Evolutionary conservation across 1,139 yeast species (phyloP).

Genomic region (Nakaseomyces nivariensis): DNA sequence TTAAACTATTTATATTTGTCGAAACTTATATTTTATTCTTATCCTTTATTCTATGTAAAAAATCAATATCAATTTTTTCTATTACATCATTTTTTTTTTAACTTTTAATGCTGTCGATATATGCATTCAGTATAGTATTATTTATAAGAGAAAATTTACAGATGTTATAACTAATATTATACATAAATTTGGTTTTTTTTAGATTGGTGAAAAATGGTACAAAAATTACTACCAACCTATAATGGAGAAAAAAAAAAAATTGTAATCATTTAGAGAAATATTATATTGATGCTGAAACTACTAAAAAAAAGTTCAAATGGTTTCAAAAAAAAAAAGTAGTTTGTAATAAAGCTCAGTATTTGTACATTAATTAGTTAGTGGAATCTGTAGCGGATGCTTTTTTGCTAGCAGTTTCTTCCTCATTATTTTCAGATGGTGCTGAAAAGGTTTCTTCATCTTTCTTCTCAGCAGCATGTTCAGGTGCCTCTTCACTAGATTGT

Average conservation of each 20-base stretch:
- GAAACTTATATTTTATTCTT: not conserved
- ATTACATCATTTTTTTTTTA: too few species aligned
- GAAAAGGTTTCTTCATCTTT: not conserved
- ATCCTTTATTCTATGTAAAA: too few species aligned
- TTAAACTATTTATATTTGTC: not conserved
- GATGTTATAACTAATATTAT: slow-evolving; percentile 1
- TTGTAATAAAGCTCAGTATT: not conserved
- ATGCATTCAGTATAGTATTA: not conserved
- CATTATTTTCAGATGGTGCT: not conserved
- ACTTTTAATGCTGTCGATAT: not conserved
- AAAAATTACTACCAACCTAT: not conserved
- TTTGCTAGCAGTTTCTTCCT: not conserved
- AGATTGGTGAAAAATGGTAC: not conserved
- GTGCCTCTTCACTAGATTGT: not conserved
- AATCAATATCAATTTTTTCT: too few species aligned
- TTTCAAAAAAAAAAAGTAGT: not conserved
- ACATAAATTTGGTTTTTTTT: not conserved
- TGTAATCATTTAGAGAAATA: not conserved
- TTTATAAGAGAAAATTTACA: slow-evolving; percentile 1
- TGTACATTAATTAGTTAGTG: not conserved
- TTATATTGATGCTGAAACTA: not conserved
- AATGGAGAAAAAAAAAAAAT: not conserved
- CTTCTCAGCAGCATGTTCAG: slow-evolving; percentile 9
- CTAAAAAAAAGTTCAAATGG: not conserved
- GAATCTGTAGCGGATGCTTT: not conserved